These are phyloP conservation scores for Harrya chromipes DNA, from an alignment of 768 basidiomycete species.

Conservation along the genomic window DNA sequence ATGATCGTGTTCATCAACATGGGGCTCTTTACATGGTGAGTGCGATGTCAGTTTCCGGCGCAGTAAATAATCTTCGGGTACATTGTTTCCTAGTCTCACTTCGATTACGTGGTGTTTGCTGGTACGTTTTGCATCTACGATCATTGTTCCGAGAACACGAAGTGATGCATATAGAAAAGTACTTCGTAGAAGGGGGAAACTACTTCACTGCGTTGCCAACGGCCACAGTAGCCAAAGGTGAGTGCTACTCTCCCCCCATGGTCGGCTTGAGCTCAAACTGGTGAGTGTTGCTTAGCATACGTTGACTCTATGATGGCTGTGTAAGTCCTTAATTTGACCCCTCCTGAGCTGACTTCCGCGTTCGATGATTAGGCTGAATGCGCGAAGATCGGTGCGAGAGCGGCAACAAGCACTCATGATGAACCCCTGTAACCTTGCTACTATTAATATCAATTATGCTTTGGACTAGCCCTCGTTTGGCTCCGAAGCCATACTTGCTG, in stretches of 20 bases:
- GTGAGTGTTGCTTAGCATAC: constrained; percentile 1
- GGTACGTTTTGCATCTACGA: background rate
- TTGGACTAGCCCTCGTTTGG: too few relatives aligned
- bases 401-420: background rate
- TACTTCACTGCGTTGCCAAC: constrained; percentile 2
- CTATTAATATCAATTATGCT: background rate
- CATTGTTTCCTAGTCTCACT: background rate
- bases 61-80: too few relatives aligned
- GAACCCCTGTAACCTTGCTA: background rate
- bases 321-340: background rate
- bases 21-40: constrained; percentile 13
- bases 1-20: constrained; percentile 12
- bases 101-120: constrained; percentile 5
- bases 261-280: background rate
- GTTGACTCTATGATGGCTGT: constrained; percentile 15
- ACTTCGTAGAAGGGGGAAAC: background rate
- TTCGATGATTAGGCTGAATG: constrained; percentile 6
- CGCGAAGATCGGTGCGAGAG: constrained; percentile 3
- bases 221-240: constrained; percentile 4
- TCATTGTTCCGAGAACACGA: background rate
- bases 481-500: too few relatives aligned
- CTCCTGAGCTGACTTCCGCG: too few relatives aligned
- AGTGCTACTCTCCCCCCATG: background rate
- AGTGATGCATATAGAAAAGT: background rate
- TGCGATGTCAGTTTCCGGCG: too few relatives aligned